Conservation (phyloP, 208 protist genomes). For the Tritrichomonas foetus region DNA sequence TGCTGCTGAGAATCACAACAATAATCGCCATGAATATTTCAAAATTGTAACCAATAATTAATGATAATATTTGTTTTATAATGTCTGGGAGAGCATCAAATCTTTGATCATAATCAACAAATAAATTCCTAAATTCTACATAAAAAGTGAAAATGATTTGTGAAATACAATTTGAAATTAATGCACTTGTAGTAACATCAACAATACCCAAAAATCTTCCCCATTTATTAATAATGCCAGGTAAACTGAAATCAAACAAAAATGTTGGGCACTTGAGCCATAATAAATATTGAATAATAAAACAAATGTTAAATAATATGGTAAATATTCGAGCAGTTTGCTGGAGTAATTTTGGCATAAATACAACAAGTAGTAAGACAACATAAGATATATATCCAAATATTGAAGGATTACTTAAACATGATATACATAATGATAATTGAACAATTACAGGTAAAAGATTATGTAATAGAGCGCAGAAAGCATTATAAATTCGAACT, state of each 20-base stretch:
- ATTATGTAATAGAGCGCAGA: neutral
- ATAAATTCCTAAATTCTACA: neutral
- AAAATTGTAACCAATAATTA: neutral
- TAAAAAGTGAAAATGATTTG: neutral
- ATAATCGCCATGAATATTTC: neutral
- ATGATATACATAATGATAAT: neutral
- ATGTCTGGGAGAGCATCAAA: neutral
- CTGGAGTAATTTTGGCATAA: neutral
- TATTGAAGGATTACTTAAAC: slow-evolving; percentile 2
- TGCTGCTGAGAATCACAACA: neutral
- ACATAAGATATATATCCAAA: slow-evolving; percentile 6
- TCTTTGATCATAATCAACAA: neutral
- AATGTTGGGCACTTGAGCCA: neutral
- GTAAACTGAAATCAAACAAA: neutral
- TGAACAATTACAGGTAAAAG: neutral
- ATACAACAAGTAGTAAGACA: neutral
- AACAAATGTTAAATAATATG: slow-evolving; percentile 20
- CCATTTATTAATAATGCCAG: neutral
- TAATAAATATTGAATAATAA: neutral
- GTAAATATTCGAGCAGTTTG: neutral
- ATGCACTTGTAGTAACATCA: neutral
- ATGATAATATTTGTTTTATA: neutral
- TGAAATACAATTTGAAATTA: neutral
- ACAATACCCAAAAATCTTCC: neutral
- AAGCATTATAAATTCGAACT: neutral